Conservation (phyloP, 805 yeast genomes). For the Grigorovia yakushimaensis region DNA sequence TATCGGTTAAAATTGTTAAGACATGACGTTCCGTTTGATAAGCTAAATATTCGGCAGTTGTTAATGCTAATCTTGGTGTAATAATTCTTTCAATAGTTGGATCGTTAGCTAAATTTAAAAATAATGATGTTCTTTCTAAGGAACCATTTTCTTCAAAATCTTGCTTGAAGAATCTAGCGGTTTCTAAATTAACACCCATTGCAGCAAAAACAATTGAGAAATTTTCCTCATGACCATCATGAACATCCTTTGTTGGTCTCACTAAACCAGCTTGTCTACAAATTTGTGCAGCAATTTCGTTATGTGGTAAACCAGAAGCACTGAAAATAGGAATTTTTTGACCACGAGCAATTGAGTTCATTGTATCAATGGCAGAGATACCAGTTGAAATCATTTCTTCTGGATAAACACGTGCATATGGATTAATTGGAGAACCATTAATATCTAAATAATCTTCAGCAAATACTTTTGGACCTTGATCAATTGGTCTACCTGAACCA, state of each 20-base stretch:
- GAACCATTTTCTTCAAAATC: constrained; percentile 99
- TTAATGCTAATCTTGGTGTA: constrained; percentile 96
- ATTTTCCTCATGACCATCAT: constrained; percentile 99
- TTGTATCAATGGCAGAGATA: constrained; percentile 95
- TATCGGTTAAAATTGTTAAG: constrained; percentile 93
- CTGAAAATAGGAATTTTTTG: constrained; percentile 98
- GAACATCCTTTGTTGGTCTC: constrained; percentile 98
- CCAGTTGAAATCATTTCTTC: constrained; percentile 99
- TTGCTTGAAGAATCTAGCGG: constrained; percentile 96
- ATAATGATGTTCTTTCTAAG: constrained; percentile 92
- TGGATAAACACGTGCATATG: constrained; percentile 96
- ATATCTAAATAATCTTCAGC: constrained; percentile 98
- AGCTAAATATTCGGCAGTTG: constrained; percentile 97
- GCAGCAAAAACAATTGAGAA: constrained; percentile 99
- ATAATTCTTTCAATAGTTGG: constrained; percentile 99
- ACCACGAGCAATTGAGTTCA: constrained; percentile 99
- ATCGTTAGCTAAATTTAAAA: constrained; percentile 95
- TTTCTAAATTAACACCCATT: constrained; percentile 99
- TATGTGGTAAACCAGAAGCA: constrained; percentile 98
- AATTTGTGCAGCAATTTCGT: constrained; percentile 98
- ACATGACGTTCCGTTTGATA: constrained; percentile 99
- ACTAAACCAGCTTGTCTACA: constrained; percentile 99
- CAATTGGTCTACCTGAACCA: constrained; percentile 98
- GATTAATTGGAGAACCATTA: constrained; percentile 98
- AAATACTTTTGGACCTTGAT: constrained; percentile 94